Base-by-base conservation (phyloP, 345 rosid species). In the Excoecaria cochinchinensis region DNA sequence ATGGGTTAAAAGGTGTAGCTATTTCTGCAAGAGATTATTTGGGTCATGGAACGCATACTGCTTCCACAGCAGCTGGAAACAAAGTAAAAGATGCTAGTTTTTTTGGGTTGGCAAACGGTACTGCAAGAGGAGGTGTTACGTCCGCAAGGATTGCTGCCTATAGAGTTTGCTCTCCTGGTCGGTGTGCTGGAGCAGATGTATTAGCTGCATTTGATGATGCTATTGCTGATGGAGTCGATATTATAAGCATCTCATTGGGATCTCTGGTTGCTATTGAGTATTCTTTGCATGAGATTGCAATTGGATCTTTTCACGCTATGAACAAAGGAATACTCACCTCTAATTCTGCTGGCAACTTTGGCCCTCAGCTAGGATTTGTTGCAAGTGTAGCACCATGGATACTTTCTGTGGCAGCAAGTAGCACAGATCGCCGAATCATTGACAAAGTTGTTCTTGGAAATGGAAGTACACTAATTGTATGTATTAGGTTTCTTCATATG, bases 61-160 rank as follows among this genome's bases (percentile, higher is more conserved):
- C 97, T 1, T 89, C 92, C 11, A 91, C 81, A 3, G 94, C 91
- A 0, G 93, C 90, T 0, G 97, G 97, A 36, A 87, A 78, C 74
- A 47, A 3, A n/a, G 85, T 86, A 39, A 53, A 73, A 10, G 80
- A 66, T 65, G 86, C 59, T 17, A 83, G 82, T 72, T 82, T 88
- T 13, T 78, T 69, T 39, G 89, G 91, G 22, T n/a, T 90, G 36
- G 91, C 87, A 0, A 6, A 77, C 17, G 94, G 92, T n/a, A 83
- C 82, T 0, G 91, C 88, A 12, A 83, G 91, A 81, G 94, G 90
- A 11, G 91, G 87, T 7, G 86, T 81, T 67, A 90, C 93, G 4
- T 82, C 85, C 8, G 84, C 89, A 6, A 84, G 93, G 75, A 71
- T 88, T 21, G 86, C 93, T 25, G 73, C 69, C 15, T 89, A 91